These are phyloP conservation scores for Tanacetum coccineum DNA, from an alignment of 129 eudicot species.

Conservation along the genomic window DNA sequence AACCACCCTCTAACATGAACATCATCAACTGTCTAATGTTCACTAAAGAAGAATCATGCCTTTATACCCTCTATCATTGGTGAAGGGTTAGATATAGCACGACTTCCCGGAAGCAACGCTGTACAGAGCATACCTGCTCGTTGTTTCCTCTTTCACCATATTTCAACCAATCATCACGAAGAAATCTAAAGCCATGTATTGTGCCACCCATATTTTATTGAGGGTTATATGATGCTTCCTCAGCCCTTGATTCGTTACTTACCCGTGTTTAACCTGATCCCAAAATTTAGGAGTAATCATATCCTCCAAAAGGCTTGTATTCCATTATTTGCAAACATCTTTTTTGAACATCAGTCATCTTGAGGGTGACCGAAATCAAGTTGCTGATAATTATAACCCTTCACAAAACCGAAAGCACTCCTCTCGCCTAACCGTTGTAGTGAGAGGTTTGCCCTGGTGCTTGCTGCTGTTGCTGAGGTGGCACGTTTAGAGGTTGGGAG, in stretches of 20 bases:
- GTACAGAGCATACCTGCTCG: conserved; percentile 1
- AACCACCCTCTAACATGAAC: conserved; percentile 2
- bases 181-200: not conserved
- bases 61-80: not conserved
- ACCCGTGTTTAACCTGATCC: conserved; percentile 15
- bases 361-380: conserved; percentile 30
- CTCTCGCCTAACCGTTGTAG: conserved; percentile 45
- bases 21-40: not conserved
- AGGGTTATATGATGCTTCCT: conserved; percentile 17
- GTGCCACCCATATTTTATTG: conserved; percentile 19
- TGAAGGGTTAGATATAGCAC: not conserved
- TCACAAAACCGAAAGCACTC: conserved; percentile 9
- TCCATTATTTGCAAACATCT: conserved; percentile 9
- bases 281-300: conserved; percentile 15
- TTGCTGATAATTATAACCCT: conserved; percentile 46
- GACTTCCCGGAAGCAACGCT: conserved; percentile 13
- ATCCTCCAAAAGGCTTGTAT: conserved; percentile 10
- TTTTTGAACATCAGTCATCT: conserved; percentile 1
- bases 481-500: conserved; percentile 63
- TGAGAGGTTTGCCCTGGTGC: conserved; percentile 21
- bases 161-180: conserved; percentile 7
- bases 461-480: conserved; percentile 36
- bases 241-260: conserved; percentile 20
- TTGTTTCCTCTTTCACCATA: conserved; percentile 8
- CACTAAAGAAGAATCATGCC: not conserved